Base-by-base conservation (phyloP, 768 basidiomycete species). In the Tubosaeta sp. region DNA sequence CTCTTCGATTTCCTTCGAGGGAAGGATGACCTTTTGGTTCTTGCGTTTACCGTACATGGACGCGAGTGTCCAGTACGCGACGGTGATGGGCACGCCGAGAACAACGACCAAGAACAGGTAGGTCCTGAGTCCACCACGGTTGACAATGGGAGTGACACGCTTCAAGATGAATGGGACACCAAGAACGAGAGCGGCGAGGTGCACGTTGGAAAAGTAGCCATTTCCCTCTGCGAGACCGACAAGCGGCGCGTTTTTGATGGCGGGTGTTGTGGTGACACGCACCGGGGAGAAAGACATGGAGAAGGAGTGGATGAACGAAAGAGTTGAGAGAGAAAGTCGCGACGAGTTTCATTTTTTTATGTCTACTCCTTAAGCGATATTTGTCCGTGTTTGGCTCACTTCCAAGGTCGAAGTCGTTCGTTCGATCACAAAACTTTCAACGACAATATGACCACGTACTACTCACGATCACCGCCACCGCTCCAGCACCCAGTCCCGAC, bases 1-100 rank as follows among this genome's bases (percentile, higher is more conserved):
- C 59, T 88, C 81, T 60, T 89, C 88, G 54, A 97, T 83, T 62
- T 88, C 81, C 71, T 86, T 89, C 54, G 86, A 86, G 4, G 97
- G 95, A 22, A 97, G 74, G 26, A 72, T 65, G 62, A 94, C 85
- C 75, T 94, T 93, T 58, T 90, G 85, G 71, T 95, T 92, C 69
- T 79, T 85, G 63, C 91, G 79, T 10, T 75, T 64, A 27, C 95
- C 94, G 59, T 88, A 89, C 61, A 76, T 82, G 66, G 89, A 92
- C 73, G 88, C 85, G 60, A 94, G 54, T 0, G 84, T 79, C 97
- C 97, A 99, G 77, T 99, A 99, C 1, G 74, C 85, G 37, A 97
- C 65, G 7, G 91, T 81, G 45, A 86, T 76, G 14, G 94, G 97
- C 0, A 88, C 43, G 33, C 88, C 91, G 35, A 85, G 78, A 46